phyloP scores from a whole-genome alignment of 2,329 filamentous ascomycete species.

The Ophiocordyceps polyrhachis-furcata region DNA sequence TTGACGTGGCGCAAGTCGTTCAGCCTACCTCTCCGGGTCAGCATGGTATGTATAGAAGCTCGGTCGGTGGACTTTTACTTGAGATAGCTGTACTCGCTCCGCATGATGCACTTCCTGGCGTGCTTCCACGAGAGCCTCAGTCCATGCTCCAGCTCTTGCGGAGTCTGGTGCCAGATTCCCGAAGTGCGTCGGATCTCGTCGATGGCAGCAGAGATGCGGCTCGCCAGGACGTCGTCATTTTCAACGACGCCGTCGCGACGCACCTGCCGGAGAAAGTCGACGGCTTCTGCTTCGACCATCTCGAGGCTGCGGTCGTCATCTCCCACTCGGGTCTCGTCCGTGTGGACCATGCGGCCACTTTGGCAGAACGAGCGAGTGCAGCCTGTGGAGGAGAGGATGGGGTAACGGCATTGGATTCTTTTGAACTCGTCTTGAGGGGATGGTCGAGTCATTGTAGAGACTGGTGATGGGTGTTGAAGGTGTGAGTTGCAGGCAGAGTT shows the following conservation, averaged over 20 bases:
- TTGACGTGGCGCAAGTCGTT: conserved; percentile 1
- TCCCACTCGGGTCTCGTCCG: conserved; percentile 1
- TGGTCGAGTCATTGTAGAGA: background rate
- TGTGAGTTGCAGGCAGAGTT: too few relatives aligned
- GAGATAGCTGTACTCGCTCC: conserved; percentile 1
- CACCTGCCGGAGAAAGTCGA: conserved; percentile 1
- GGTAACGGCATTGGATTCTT: conserved; percentile 1
- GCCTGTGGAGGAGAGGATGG: background rate
- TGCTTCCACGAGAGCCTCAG: conserved; percentile 1
- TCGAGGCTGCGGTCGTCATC: background rate
- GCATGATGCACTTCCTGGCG: conserved; percentile 1
- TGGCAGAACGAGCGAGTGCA: conserved; percentile 1
- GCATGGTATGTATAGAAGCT: too few relatives aligned
- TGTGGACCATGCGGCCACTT: conserved; percentile 1
- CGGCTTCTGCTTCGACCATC: background rate
- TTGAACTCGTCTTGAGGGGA: conserved; percentile 1
- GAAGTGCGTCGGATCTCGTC: background rate
- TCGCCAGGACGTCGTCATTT: background rate
- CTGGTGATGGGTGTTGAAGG: background rate
- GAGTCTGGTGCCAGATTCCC: background rate
- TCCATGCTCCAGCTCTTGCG: conserved; percentile 1
- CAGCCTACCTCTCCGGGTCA: background rate
- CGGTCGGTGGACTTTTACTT: too few relatives aligned
- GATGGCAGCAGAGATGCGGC: background rate
- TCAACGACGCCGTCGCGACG: conserved; percentile 1